Percentiles rank a stretch among this genome's conserved stretches.
These are phyloP conservation scores for Helotiales sp. DNA, from an alignment of 2,329 filamentous ascomycete species.

Conservation along the genomic window DNA sequence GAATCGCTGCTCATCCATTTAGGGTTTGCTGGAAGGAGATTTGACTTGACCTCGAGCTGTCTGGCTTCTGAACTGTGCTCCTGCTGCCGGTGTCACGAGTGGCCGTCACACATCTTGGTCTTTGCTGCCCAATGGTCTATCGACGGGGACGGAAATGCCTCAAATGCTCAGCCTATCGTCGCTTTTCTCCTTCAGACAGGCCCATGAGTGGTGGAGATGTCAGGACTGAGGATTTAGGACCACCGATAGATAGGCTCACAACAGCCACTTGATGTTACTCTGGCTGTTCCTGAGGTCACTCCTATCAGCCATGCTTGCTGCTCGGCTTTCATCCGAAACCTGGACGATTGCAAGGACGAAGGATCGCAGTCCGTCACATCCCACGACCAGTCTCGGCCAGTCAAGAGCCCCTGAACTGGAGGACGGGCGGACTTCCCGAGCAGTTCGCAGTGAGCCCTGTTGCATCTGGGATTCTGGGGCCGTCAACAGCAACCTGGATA, in stretches of 20 bases:
- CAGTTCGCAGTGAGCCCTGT: background rate
- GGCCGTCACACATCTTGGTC: background rate
- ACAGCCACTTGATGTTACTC: constrained; percentile 1
- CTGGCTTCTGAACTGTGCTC: background rate
- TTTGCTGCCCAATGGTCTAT: background rate
- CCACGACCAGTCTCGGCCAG: background rate
- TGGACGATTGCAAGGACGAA: constrained; percentile 1
- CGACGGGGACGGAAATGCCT: background rate
- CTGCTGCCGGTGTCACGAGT: background rate
- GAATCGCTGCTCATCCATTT: background rate
- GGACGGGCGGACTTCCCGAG: background rate
- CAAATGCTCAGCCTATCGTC: constrained; percentile 11
- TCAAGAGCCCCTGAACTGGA: background rate
- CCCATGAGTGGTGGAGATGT: constrained; percentile 1
- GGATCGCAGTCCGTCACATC: constrained; percentile 7
- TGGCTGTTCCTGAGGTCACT: background rate
- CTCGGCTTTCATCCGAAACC: constrained; percentile 18
- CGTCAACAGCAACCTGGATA: background rate
- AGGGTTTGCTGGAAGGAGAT: background rate
- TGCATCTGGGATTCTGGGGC: background rate
- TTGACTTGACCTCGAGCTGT: background rate
- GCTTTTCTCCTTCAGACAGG: background rate
- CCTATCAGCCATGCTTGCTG: background rate
- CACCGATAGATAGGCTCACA: too few relatives aligned
- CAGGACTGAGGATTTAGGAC: too few relatives aligned